These are phyloP conservation scores for Rhytidhysteron rufulum DNA, from an alignment of 2,329 filamentous ascomycete genomes.

Conservation along the genomic window DNA sequence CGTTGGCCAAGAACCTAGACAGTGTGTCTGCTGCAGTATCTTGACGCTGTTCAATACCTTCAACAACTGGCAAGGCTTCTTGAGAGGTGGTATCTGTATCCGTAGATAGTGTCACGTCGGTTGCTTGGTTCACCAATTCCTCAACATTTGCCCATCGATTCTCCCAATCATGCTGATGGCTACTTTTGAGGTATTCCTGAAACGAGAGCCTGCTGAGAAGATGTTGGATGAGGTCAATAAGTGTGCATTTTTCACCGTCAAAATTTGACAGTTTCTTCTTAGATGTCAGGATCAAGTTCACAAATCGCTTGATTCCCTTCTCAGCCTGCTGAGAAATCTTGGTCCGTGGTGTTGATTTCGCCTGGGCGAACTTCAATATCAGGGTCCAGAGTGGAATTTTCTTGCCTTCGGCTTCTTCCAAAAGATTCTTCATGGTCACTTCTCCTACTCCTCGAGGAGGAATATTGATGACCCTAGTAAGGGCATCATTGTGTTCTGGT, in stretches of 20 bases:
- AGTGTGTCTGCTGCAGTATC: conserved; percentile 60
- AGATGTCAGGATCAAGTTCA: conserved; percentile 57
- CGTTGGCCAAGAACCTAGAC: conserved; percentile 81
- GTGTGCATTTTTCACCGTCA: conserved; percentile 32
- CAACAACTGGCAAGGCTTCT: conserved; percentile 60
- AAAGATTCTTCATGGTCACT: conserved; percentile 66
- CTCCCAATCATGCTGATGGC: conserved; percentile 63
- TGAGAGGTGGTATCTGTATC: conserved; percentile 37
- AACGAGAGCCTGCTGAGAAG: conserved; percentile 66
- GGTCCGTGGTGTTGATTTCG: conserved; percentile 47
- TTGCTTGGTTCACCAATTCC: conserved; percentile 77
- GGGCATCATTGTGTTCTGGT: conserved; percentile 80
- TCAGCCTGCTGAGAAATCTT: conserved; percentile 54
- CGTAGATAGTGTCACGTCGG: conserved; percentile 59
- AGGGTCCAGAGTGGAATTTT: conserved; percentile 72
- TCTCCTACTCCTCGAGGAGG: conserved; percentile 80
- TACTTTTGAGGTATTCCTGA: conserved; percentile 67
- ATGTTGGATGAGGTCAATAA: conserved; percentile 51
- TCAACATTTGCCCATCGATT: conserved; percentile 83
- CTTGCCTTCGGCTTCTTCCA: conserved; percentile 70
- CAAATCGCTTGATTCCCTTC: conserved; percentile 55
- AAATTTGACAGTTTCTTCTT: conserved; percentile 51
- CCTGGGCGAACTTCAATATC: conserved; percentile 58
- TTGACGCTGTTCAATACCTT: conserved; percentile 62
- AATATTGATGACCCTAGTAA: conserved; percentile 79